Conservation (phyloP, 331 rosid genomes). For the Malus hybrid region DNA sequence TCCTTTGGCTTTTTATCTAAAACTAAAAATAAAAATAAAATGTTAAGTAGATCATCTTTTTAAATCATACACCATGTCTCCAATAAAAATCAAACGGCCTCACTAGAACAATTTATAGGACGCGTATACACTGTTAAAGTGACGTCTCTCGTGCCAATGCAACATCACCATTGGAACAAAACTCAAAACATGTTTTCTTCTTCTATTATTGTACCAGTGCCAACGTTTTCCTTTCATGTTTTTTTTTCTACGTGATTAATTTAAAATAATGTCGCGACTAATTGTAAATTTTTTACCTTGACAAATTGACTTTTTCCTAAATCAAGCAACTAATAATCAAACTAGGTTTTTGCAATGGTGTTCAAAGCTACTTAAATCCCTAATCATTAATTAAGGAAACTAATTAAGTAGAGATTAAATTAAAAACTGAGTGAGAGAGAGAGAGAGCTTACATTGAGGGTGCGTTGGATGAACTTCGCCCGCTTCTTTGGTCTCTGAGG, state of each 20-base stretch:
- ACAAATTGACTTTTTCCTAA: too few relatives aligned
- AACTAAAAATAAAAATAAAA: neutral
- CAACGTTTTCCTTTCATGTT: too few relatives aligned
- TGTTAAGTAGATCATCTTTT: too few relatives aligned
- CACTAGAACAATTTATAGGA: neutral
- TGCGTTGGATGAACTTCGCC: slow-evolving; percentile 78
- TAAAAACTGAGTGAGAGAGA: neutral
- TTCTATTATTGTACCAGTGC: neutral
- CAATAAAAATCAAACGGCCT: rapidly evolving
- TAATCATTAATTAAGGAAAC: neutral
- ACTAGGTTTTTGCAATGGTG: neutral
- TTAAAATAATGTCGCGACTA: too few relatives aligned
- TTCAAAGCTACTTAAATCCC: neutral
- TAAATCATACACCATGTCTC: too few relatives aligned
- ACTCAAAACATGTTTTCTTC: neutral
- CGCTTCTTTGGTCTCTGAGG: slow-evolving; percentile 94
- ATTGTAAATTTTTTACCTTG: too few relatives aligned
- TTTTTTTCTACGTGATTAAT: neutral
- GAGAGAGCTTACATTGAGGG: slow-evolving; percentile 71
- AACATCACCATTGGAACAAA: too few relatives aligned
- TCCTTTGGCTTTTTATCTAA: neutral
- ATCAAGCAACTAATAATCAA: neutral
- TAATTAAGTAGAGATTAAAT: neutral
- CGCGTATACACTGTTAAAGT: rapidly evolving
- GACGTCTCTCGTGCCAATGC: neutral